phyloP scores from a whole-genome alignment of 345 rosid genomes.

The Capsella bursapastoris region DNA sequence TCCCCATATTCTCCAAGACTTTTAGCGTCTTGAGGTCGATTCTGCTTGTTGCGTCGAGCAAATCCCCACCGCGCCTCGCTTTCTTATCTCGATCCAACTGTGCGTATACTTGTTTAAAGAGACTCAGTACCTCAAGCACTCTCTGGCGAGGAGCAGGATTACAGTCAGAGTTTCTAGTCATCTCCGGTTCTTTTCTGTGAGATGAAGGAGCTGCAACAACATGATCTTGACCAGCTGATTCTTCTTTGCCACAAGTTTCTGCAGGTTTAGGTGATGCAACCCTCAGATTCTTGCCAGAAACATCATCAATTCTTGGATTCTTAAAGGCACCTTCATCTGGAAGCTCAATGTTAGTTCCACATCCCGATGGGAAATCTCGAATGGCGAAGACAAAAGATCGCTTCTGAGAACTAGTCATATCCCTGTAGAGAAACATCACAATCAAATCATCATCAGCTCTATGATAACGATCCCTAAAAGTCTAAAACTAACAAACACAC shows the following conservation, averaged over 20 bases:
- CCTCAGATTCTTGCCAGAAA: neutral
- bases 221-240: neutral
- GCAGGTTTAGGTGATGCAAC: neutral
- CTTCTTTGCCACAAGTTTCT: neutral
- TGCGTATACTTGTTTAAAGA: constrained; percentile 60
- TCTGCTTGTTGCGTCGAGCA: constrained; percentile 44
- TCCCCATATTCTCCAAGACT: constrained; percentile 56
- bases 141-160: constrained; percentile 30
- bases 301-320: constrained; percentile 3
- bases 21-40: constrained; percentile 57
- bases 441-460: constrained; percentile 9
- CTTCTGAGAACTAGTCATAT: neutral
- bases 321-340: neutral
- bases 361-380: constrained; percentile 29
- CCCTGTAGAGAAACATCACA: constrained; percentile 17
- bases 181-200: neutral
- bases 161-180: neutral
- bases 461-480: neutral
- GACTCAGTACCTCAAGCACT: constrained; percentile 68
- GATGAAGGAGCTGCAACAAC: neutral
- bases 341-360: constrained; percentile 14
- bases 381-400: constrained; percentile 15
- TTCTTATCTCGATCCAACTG: constrained; percentile 68
- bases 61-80: constrained; percentile 46
- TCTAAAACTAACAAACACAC: neutral